Evolutionary conservation across 768 basidiomycete genomes (phyloP).

Genomic region (Tubosaeta brunneosetosa): DNA sequence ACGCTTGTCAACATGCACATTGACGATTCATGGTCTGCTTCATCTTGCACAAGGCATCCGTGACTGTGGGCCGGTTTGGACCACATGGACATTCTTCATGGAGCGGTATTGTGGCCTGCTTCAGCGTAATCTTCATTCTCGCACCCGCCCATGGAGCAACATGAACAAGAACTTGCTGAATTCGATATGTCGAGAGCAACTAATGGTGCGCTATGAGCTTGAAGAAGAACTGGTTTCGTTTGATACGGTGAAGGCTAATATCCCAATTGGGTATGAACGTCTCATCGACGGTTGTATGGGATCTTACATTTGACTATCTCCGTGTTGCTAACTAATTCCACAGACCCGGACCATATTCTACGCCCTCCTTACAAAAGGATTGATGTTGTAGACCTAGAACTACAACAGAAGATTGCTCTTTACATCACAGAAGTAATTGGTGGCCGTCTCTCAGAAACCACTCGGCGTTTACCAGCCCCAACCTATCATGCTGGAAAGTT

Average conservation of each 20-base stretch:
- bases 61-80: conserved; percentile 17
- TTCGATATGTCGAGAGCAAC: too few species aligned
- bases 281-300: too few species aligned
- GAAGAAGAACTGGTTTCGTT: too few species aligned
- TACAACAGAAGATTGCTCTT: background rate
- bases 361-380: background rate
- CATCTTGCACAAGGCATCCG: conserved; percentile 18
- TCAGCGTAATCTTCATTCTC: conserved; percentile 7
- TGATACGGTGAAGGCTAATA: too few species aligned
- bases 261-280: conserved; percentile 1
- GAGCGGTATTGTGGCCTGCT: conserved; percentile 20
- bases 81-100: conserved; percentile 19
- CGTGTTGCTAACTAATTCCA: too few species aligned
- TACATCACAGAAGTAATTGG: background rate
- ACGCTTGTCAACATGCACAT: conserved; percentile 6
- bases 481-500: background rate
- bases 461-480: background rate
- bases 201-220: too few species aligned
- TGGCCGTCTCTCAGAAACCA: background rate
- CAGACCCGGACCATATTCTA: conserved; percentile 8
- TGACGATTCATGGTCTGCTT: conserved; percentile 18
- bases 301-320: too few species aligned
- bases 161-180: background rate
- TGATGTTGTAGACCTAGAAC: background rate
- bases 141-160: conserved; percentile 12